Base-by-base conservation (phyloP, 257 asterid species). In the Catharanthus roseus region DNA sequence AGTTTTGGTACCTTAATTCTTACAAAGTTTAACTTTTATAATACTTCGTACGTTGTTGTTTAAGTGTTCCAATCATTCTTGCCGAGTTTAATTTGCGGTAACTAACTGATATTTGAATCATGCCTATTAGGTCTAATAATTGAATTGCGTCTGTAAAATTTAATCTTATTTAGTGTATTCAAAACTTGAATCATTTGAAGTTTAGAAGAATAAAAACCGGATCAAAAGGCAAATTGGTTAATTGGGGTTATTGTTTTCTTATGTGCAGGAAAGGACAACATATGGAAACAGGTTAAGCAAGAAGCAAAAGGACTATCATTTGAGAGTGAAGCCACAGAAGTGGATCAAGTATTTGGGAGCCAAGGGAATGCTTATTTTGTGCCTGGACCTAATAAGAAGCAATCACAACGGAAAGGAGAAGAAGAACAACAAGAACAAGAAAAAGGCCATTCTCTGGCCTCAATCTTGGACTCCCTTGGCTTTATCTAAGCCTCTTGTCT, bases 231-330 rank as follows among this genome's bases (percentile, higher is more conserved):
- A 28, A 49, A 13, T 9, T 2, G 1, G 3, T 21, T 0, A 7
- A 39, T 38, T 18, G n/a, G 28, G 53, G 10, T 5, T 64, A 4
- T n/a, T 42, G 19, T 50, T 68, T 33, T 5, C 10, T 11, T 58
- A 5, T 57, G 60, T 11, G 7, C 41, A 84, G 87, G 89, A 19
- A 51, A 62, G 51, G 72, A 76, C 42, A 86, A 76, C 67, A 64
- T 84, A 62, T 81, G 87, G 84, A 74, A 72, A 6, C 63, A 75
- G 31, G 72, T 83, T 11, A 72, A 78, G 36, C 36, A 70, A 13
- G 85, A 77, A 71, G 84, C 81, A 1, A 79, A 81, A 39, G 89
- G 67, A 71, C 45, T 84, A 5, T 15, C 80, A 6, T 79, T 75
- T 47, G 53, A 53, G 18, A 54, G 58, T 38, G 67, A 69, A 21